Conservation (phyloP, 768 basidiomycete species). For the Solioccasus polychromus region DNA sequence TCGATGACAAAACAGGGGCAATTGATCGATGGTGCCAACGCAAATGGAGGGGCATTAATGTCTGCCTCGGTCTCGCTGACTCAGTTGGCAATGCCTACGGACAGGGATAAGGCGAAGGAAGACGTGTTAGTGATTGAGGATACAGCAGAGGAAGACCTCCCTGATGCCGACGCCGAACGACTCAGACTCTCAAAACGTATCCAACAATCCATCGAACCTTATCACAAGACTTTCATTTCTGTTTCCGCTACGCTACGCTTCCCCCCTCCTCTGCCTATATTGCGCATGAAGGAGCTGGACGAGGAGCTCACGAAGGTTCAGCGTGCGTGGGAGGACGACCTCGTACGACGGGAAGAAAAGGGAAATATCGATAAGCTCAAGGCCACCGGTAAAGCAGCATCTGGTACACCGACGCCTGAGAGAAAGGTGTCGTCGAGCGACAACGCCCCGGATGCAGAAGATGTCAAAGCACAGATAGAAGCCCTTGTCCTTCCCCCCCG, state of each 20-base stretch:
- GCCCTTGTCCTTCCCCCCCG: slow-evolving; percentile 37
- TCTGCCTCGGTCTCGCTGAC: slow-evolving; percentile 25
- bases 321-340: slow-evolving; percentile 84
- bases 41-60: slow-evolving; percentile 14
- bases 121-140: slow-evolving; percentile 24
- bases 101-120: slow-evolving; percentile 14
- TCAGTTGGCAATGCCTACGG: slow-evolving; percentile 19
- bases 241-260: slow-evolving; percentile 91
- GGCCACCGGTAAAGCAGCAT: slow-evolving; percentile 9
- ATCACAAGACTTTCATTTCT: slow-evolving; percentile 84
- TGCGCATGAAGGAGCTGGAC: slow-evolving; percentile 86
- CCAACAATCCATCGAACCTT: slow-evolving; percentile 78
- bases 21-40: slow-evolving; percentile 22
- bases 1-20: slow-evolving; percentile 26
- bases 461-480: slow-evolving; percentile 70
- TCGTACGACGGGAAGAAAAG: slow-evolving; percentile 72
- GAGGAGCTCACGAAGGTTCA: slow-evolving; percentile 67
- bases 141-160: slow-evolving; percentile 45
- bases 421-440: slow-evolving; percentile 14
- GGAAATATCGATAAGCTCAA: slow-evolving; percentile 22
- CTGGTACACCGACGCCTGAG: slow-evolving; percentile 30
- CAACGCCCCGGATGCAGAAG: slow-evolving; percentile 36
- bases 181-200: slow-evolving; percentile 72
- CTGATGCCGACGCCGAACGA: slow-evolving; percentile 71
- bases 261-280: slow-evolving; percentile 86